Evolutionary conservation across 768 basidiomycete species (phyloP), one percentile per base, ranked within the genome.

Genomic region (Rhizopogon vinicolor): DNA sequence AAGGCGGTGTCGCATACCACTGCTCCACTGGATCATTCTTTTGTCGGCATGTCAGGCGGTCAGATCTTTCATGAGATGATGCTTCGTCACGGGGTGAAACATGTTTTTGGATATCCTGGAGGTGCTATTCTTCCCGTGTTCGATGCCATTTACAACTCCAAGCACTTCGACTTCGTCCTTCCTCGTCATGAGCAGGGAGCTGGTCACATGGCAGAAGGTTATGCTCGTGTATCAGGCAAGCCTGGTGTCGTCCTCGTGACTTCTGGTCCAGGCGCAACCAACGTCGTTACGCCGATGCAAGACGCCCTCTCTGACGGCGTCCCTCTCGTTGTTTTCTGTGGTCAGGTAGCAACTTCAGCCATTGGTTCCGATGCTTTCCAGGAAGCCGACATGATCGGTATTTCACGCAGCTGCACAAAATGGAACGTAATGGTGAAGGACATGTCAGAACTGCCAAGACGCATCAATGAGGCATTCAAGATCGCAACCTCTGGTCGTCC

Each of bases 341-440:
- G 97, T 1, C 96, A 98, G 77, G 96, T 99, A n/a, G 96, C 97
- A 0, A 98, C 96, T 7, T 91, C 91, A n/a, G 87, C 92, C 51
- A 99, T 99, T 58, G 96, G 96, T n/a, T 95, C 92, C 14, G 96
- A 99, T 67, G 92, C 93, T 1, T 99, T 99, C 83, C 97, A 99
- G 69, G 97, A 99, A 74, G 97, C 97, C 41, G 97, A 99, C 69
- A 74, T 98, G 49, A 79, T 99, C 54, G 97, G 97, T 48, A 99
- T 98, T 71, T 97, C 95, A 31, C 81, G 96, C 50, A 86, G 87
- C 63, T 99, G 97, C 76, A 98, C 97, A 25, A 99, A 98, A 71
- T 98, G 97, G 97, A 98, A 99, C 68, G 96, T 99, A 58, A 96
- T 98, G 94, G 92, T 98, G 51, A 98, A 98, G 73, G 95, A 95